phyloP scores from a whole-genome alignment of 495 filamentous ascomycete species.

The Lasiosphaeria ovina region DNA sequence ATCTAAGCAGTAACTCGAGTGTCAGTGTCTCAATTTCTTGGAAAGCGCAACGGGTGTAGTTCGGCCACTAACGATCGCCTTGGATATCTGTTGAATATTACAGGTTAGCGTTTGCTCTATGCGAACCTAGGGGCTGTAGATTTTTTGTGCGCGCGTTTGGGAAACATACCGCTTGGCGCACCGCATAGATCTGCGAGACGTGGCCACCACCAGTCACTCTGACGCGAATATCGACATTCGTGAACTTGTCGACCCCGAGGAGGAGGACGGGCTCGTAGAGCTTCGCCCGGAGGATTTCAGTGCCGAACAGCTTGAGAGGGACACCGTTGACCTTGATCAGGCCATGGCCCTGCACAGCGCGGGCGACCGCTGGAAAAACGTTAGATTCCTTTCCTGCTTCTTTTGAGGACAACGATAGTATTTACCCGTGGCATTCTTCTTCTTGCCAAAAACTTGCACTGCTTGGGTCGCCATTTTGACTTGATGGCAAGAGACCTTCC shows the following conservation, averaged over 20 bases:
- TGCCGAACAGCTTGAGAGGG: slow-evolving; percentile 88
- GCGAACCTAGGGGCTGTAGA: not conserved
- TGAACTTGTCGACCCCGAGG: slow-evolving; percentile 93
- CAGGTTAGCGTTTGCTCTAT: slow-evolving; percentile 17
- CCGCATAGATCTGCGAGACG: slow-evolving; percentile 95
- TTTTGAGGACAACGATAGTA: slow-evolving; percentile 10
- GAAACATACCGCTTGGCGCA: slow-evolving; percentile 74
- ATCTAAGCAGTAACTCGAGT: slow-evolving; percentile 35
- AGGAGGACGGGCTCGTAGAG: slow-evolving; percentile 94
- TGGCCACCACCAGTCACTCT: slow-evolving; percentile 96
- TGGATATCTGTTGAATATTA: slow-evolving; percentile 64
- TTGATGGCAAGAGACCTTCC: slow-evolving; percentile 33
- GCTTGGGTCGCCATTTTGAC: slow-evolving; percentile 37
- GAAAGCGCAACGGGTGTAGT: slow-evolving; percentile 1
- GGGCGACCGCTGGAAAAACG: slow-evolving; percentile 34
- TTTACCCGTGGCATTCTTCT: slow-evolving; percentile 43
- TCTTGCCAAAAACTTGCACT: slow-evolving; percentile 42
- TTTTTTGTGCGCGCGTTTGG: no score
- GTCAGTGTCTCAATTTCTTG: slow-evolving; percentile 19
- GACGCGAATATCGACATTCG: slow-evolving; percentile 85
- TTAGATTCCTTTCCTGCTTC: slow-evolving; percentile 12
- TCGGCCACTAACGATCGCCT: slow-evolving; percentile 45
- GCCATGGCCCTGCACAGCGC: slow-evolving; percentile 51
- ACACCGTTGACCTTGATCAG: slow-evolving; percentile 98
- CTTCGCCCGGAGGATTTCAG: slow-evolving; percentile 97